Evolutionary conservation across 192 early-diverging fungal species (phyloP), one percentile per base, ranked within the genome.

Genomic region (Entophlyctis helioformis): DNA sequence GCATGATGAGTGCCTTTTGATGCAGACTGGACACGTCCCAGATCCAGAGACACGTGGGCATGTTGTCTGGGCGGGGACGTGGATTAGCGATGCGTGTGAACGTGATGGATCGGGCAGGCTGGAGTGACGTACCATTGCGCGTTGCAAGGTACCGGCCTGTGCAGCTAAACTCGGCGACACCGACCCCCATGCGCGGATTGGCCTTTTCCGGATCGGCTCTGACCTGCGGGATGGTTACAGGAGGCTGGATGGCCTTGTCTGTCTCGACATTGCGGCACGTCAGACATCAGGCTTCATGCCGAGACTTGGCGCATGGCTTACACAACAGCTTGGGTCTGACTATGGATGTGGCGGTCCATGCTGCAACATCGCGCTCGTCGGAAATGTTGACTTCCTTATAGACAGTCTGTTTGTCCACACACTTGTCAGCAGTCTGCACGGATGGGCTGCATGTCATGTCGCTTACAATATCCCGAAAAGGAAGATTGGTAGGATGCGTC

Each of bases 11-110:
- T 6, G 65, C 69, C 1, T 68, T 36, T 24, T 67, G 60, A 2
- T 53, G 51, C 13, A 81, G 33, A 0, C 54, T 47, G 3, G 48
- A 31, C 19, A 83, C 47, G 33, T 82, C 69, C 85, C 85, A 89
- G 25, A 87, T 73, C 82, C 86, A 89, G 1, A 86, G 59, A 10
- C 58, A 54, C 29, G 57, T 81, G 1, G 86, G 83, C 71, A 82
- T 84, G 43, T 75, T 80, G 41, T 89, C 86, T 87, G 27, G 28
- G 10, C 1, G 22, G 16, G 4, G 11, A 11, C 29, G 29, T 31
- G 29, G 29, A 11, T 4, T 11, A 11, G 4, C 29, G 11, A 11
- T 31, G 6, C 6, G 11, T 11, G 29, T 4, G 11, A 4, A 8
- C 11, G 29, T 31, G 6, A 31, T 31, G 29, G 4, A 4, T 31